Evolutionary conservation across 2,329 filamentous ascomycete genomes (phyloP).

Genomic region (Coniella vitis): DNA sequence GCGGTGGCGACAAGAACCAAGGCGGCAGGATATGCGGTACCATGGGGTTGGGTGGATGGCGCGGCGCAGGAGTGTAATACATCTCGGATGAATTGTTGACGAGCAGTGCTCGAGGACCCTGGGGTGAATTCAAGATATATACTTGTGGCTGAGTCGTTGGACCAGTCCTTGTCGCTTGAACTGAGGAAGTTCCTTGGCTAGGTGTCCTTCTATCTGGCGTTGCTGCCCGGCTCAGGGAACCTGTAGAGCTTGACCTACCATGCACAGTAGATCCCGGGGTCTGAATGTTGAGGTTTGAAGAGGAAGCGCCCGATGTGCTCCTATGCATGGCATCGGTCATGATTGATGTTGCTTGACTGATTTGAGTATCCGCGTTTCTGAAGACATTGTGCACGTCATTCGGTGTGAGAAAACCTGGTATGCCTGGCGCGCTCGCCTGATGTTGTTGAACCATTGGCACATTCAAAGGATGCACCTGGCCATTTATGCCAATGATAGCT

Average conservation of each 20-base stretch:
- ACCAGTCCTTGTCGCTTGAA: conserved; percentile 16
- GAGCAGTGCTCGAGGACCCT: conserved; percentile 51
- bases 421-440: conserved; percentile 18
- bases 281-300: conserved; percentile 31
- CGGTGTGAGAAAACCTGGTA: conserved; percentile 29
- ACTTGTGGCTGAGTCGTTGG: conserved; percentile 38
- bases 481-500: conserved; percentile 20
- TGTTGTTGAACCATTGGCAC: conserved; percentile 17
- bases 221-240: conserved; percentile 37
- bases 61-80: conserved; percentile 36
- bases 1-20: conserved; percentile 19
- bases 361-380: conserved; percentile 39
- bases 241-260: conserved; percentile 27
- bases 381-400: conserved; percentile 40
- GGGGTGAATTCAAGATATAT: conserved; percentile 55
- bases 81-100: conserved; percentile 44
- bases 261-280: conserved; percentile 37
- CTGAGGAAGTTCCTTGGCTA: conserved; percentile 23
- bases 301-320: conserved; percentile 40
- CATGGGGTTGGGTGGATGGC: not conserved
- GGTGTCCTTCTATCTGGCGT: conserved; percentile 39
- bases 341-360: conserved; percentile 33
- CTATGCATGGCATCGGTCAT: conserved; percentile 45
- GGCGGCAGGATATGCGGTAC: conserved; percentile 14
- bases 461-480: conserved; percentile 19